Evolutionary conservation across 2,329 filamentous ascomycete genomes (phyloP).

Genomic region (Fusarium nisikadoi): DNA sequence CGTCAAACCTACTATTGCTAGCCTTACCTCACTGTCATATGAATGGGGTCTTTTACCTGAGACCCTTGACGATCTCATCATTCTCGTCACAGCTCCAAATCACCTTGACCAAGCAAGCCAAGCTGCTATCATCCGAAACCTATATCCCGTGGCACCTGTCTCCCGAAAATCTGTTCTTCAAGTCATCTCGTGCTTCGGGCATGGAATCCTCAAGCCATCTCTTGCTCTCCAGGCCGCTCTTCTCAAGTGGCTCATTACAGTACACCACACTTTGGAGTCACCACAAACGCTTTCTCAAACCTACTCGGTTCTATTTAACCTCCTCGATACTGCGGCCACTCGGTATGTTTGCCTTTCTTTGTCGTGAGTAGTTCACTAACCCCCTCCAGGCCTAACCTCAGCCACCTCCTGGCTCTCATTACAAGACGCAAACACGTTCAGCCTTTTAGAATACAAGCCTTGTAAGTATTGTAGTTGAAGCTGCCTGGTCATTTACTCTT

Average conservation of each 20-base stretch:
- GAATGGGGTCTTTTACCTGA: constrained; percentile 72
- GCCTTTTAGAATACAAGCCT: constrained; percentile 81
- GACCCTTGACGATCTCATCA: constrained; percentile 71
- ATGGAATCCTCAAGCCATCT: constrained; percentile 79
- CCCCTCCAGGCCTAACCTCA: constrained; percentile 66
- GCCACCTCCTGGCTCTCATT: constrained; percentile 81
- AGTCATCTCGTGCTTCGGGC: constrained; percentile 78
- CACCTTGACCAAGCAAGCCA: constrained; percentile 81
- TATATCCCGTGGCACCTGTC: constrained; percentile 79
- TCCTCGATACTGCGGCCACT: constrained; percentile 82
- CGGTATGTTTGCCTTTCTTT: constrained; percentile 59
- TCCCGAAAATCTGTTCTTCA: constrained; percentile 69
- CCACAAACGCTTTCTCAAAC: constrained; percentile 71
- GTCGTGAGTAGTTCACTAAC: constrained; percentile 27
- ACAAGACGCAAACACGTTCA: constrained; percentile 85
- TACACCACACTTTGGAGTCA: constrained; percentile 76
- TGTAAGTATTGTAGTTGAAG: constrained; percentile 59
- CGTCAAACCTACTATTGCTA: constrained; percentile 72
- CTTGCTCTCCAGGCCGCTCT: constrained; percentile 76
- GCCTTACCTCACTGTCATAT: constrained; percentile 70
- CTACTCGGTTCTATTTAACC: constrained; percentile 82
- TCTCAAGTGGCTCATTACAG: constrained; percentile 81
- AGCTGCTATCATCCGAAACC: constrained; percentile 73
- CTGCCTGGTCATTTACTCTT: neutral
- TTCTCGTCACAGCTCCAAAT: constrained; percentile 72